A percentile compares a stretch with the other conserved stretches of the same genome.
Conservation (phyloP, 768 basidiomycete genomes). For the Ephemerocybe angulata region DNA sequence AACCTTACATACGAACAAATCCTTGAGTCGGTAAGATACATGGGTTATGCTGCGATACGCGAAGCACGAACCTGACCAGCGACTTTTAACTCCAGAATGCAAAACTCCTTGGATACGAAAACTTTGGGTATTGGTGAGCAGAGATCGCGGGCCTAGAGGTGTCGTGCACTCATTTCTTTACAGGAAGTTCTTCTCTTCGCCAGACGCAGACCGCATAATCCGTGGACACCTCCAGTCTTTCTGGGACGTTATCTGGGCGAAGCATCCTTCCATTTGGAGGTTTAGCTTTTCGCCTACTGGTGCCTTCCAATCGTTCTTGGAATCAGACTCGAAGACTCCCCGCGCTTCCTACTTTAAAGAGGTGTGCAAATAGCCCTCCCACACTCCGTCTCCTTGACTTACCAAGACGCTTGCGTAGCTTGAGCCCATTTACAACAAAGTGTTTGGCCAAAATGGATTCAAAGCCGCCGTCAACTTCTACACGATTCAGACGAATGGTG, state of each 20-base stretch:
- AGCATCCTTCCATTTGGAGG: background rate
- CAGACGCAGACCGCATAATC: background rate
- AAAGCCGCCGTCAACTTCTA: background rate
- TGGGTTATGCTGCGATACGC: background rate
- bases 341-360: background rate
- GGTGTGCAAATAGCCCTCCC: background rate
- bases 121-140: conserved; percentile 6
- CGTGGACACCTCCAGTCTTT: background rate
- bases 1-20: background rate
- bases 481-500: background rate
- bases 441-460: background rate
- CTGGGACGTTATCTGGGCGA: background rate
- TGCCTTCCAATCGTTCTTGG: background rate
- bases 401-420: background rate
- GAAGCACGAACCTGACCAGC: conserved; percentile 7
- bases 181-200: conserved; percentile 2
- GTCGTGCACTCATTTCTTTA: background rate
- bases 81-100: background rate
- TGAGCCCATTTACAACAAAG: background rate
- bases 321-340: background rate
- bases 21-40: background rate
- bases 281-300: background rate
- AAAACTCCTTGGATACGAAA: conserved; percentile 1
- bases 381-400: background rate
- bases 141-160: background rate